These are phyloP conservation scores for Cryptococcus jaspeensis DNA, from an alignment of 1,284 basidiomycete genomes.

Conservation along the genomic window DNA sequence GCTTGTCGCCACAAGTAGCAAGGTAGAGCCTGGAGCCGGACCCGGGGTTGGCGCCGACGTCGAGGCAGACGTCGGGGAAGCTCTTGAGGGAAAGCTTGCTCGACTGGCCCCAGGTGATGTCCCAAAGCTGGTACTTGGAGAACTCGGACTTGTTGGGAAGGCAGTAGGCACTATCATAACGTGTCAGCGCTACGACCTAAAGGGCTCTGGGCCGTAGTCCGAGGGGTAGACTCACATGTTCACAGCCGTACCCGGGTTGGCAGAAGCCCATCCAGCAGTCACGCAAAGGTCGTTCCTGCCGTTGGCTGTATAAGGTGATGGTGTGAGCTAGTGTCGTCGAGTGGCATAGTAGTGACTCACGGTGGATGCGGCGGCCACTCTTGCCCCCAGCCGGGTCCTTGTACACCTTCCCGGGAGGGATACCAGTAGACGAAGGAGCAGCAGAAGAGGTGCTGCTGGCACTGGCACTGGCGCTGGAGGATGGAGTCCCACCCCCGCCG, in stretches of 20 bases:
- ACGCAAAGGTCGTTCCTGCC: slow-evolving; percentile 9
- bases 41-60: slow-evolving; percentile 3
- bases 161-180: slow-evolving; percentile 1
- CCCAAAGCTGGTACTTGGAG: slow-evolving; percentile 5
- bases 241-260: slow-evolving; percentile 3
- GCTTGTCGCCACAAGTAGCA: slow-evolving; percentile 1
- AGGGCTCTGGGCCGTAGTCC: neutral
- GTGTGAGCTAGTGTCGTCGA: neutral
- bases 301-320: neutral
- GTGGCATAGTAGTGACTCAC: slow-evolving; percentile 1
- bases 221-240: slow-evolving; percentile 6
- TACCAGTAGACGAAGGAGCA: neutral
- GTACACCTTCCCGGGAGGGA: slow-evolving; percentile 7
- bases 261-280: slow-evolving; percentile 1
- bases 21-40: slow-evolving; percentile 3
- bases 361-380: slow-evolving; percentile 11
- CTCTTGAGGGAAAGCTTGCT: neutral
- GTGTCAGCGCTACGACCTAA: neutral
- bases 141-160: slow-evolving; percentile 3
- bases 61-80: neutral
- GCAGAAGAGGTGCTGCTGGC: slow-evolving; percentile 1
- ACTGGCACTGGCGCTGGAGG: neutral
- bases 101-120: slow-evolving; percentile 3
- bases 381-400: slow-evolving; percentile 9
- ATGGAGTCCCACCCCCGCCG: neutral